Base-by-base conservation (phyloP, 805 yeast genomes). In the Candida awuae region DNA sequence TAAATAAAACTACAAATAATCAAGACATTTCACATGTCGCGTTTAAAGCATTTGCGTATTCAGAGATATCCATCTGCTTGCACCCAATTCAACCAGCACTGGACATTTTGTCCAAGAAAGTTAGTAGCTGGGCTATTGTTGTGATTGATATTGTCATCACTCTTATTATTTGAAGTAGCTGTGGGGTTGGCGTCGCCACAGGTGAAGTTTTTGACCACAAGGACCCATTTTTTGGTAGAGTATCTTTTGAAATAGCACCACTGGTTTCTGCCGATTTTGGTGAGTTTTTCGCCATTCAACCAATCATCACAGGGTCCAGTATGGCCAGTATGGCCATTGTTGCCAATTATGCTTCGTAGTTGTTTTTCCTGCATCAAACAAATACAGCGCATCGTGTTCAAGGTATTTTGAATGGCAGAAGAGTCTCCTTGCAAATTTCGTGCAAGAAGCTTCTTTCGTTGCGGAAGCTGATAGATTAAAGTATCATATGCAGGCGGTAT, bases 21-120 rank as follows among this genome's bases (percentile, higher is more conserved):
- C n/a, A n/a, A n/a, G n/a, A n/a, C n/a, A n/a, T n/a, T n/a, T n/a
- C n/a, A n/a, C n/a, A n/a, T n/a, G n/a, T n/a, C n/a, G n/a, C n/a
- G n/a, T n/a, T n/a, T n/a, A n/a, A n/a, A n/a, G n/a, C n/a, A n/a
- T n/a, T 25, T 25, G n/a, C 28, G 28, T 25, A 14, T 25, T 25
- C n/a, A 25, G n/a, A 25, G 13, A 29, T 41, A 41, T 13, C 44
- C 44, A 18, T 16, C 16, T 17, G 10, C 14, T 3, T 22, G 31
- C 4, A 33, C 41, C 44, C 44, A 41, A 10, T 33, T 29, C 8
- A 41, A 47, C 62, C 62, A 57, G 16, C 36, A 29, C 12, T 36
- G 20, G 5, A 56, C 57, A 10, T 57, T 55, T 0, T 39, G 37
- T n/a, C 61, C 60, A 25, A 55, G 50, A 1, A 53, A 6, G 12